Conservation (phyloP, 176 grass and related monocot species). For the Puccinellia tenuiflora region DNA sequence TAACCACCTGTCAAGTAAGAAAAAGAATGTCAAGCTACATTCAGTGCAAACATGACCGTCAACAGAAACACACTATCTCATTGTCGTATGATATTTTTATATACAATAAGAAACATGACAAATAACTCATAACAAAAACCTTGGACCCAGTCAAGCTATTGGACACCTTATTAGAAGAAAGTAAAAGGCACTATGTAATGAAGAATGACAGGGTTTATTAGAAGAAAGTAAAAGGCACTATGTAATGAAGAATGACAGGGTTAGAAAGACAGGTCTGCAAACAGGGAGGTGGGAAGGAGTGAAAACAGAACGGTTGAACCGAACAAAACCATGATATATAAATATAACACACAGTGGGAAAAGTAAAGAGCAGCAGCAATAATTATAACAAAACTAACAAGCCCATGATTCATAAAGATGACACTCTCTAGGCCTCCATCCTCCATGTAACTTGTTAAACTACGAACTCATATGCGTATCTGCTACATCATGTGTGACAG, state of each 20-base stretch:
- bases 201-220: neutral
- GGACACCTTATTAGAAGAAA: neutral
- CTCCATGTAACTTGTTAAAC: neutral
- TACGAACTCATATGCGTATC: neutral
- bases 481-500: neutral
- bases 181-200: neutral
- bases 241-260: neutral
- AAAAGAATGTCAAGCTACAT: conserved; percentile 18
- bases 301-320: neutral
- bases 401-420: neutral
- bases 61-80: neutral
- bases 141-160: conserved; percentile 1
- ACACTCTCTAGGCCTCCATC: neutral
- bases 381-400: neutral
- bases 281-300: neutral
- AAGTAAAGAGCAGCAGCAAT: neutral
- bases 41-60: neutral
- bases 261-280: neutral
- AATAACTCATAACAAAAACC: neutral
- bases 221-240: neutral
- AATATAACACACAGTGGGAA: neutral
- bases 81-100: neutral
- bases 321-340: neutral
- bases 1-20: conserved; percentile 19
- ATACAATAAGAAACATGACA: neutral